Evolutionary conservation across 495 filamentous ascomycete species (phyloP).

Genomic region (Annulohypoxylon stygium): DNA sequence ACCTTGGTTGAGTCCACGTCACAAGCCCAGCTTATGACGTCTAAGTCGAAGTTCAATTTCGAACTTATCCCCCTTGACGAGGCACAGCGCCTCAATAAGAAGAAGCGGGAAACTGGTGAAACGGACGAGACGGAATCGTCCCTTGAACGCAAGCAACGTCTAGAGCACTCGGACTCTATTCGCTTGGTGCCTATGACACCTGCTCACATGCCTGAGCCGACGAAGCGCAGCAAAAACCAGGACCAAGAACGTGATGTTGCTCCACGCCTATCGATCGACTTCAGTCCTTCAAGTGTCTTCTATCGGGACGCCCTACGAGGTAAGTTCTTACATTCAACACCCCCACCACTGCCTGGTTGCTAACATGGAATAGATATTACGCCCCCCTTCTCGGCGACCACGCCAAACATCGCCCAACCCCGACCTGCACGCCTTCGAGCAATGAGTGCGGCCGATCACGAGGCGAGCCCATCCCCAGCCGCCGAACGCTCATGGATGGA

Average conservation of each 20-base stretch:
- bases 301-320: slow-evolving; percentile 13
- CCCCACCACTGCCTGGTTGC: neutral
- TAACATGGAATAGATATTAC: slow-evolving; percentile 33
- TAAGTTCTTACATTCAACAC: slow-evolving; percentile 11
- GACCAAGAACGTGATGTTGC: slow-evolving; percentile 1
- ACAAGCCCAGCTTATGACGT: slow-evolving; percentile 5
- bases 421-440: neutral
- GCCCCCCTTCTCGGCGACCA: slow-evolving; percentile 25
- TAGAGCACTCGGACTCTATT: slow-evolving; percentile 3
- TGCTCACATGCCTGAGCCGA: neutral
- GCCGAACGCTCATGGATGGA: neutral
- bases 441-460: neutral
- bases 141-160: slow-evolving; percentile 6
- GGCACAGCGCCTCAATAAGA: slow-evolving; percentile 36
- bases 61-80: slow-evolving; percentile 42
- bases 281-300: slow-evolving; percentile 23
- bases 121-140: slow-evolving; percentile 39
- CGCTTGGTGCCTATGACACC: neutral
- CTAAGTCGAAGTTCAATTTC: slow-evolving; percentile 45
- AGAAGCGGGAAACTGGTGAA: slow-evolving; percentile 40
- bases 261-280: slow-evolving; percentile 31
- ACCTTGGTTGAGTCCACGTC: neutral
- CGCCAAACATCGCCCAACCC: neutral
- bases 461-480: neutral
- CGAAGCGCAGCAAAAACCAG: neutral